Base-by-base conservation (phyloP, 208 protist genomes). In the Leishmania mexicana region DNA sequence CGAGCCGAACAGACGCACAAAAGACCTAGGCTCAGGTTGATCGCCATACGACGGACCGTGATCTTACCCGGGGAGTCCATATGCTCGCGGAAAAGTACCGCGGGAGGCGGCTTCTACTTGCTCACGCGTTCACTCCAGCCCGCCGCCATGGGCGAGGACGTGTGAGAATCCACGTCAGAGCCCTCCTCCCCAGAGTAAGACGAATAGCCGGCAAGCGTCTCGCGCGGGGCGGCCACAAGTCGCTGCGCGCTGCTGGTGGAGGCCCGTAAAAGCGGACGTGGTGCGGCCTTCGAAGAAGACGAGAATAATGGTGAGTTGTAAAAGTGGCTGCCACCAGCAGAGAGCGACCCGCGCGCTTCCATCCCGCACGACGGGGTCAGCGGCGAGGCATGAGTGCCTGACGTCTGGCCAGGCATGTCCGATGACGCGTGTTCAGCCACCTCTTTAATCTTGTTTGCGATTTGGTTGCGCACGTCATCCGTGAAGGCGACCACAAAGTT, bases 401-500 rank as follows among this genome's bases (percentile, higher is more conserved):
- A 54, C 19, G 57, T 75, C 28, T 79, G 83, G 15, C 75, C n/a
- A 21, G 75, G 76, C 31, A 40, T 6, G 11, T 65, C 78, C 11
- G 80, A 65, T 2, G 70, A 83, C 0, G 84, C 67, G 38, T 81
- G 70, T 8, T 85, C 85, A 3, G 91, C 79, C 8, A 95, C 81
- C 80, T 96, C 94, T 65, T 89, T 88, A 49, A 97, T 90, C 19
- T 87, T 88, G 19, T 80, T 86, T 5, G 90, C 88, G 68, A 97
- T 87, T 68, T 97, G 94, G 17, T 60, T 62, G 24, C 86, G 87
- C 75, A 97, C 83, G 76, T 93, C 85, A 7, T 95, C 88, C n/a
- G 85, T 95, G 75, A 96, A 85, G n/a, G 89, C 87, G 0, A 97
- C 90, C 2, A 97, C 88, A 64, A 91, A 94, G 85, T 91, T 96